Conservation (phyloP, 2,329 filamentous ascomycete genomes). For the Diaporthe amygdali region DNA sequence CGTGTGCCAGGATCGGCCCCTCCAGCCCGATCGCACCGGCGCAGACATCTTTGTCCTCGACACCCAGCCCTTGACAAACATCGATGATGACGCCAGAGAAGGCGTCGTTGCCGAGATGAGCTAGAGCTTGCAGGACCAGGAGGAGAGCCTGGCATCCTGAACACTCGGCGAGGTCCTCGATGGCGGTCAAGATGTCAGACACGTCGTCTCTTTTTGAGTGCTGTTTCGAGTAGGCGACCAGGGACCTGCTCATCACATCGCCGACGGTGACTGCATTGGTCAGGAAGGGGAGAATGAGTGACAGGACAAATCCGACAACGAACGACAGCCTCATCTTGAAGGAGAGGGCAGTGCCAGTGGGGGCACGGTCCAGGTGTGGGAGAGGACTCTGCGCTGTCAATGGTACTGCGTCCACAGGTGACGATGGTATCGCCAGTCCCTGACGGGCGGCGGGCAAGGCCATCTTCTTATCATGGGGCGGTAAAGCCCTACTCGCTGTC, state of each 20-base stretch:
- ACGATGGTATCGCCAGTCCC: neutral
- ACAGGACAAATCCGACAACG: neutral
- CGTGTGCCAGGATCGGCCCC: slow-evolving; percentile 57
- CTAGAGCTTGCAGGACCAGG: slow-evolving; percentile 19
- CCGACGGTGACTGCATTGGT: slow-evolving; percentile 14
- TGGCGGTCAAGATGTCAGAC: slow-evolving; percentile 16
- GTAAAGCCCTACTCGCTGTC: too few species aligned
- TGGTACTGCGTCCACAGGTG: neutral
- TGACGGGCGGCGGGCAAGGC: too few species aligned
- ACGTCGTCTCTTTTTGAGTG: slow-evolving; percentile 6
- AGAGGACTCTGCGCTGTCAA: neutral
- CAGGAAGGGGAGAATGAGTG: slow-evolving; percentile 1
- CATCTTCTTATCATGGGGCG: neutral
- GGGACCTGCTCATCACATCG: slow-evolving; percentile 15
- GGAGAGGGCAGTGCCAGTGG: neutral
- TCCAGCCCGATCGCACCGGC: slow-evolving; percentile 55
- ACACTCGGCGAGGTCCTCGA: slow-evolving; percentile 23
- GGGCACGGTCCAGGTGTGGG: neutral
- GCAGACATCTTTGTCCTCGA: slow-evolving; percentile 61
- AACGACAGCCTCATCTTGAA: slow-evolving; percentile 19
- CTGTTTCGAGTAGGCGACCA: slow-evolving; percentile 5
- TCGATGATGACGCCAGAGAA: slow-evolving; percentile 41
- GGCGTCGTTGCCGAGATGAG: slow-evolving; percentile 34
- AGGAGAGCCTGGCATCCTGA: slow-evolving; percentile 20
- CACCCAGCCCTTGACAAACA: slow-evolving; percentile 40